Conservation (phyloP, 768 basidiomycete genomes). For the Megacollybia marginata region DNA sequence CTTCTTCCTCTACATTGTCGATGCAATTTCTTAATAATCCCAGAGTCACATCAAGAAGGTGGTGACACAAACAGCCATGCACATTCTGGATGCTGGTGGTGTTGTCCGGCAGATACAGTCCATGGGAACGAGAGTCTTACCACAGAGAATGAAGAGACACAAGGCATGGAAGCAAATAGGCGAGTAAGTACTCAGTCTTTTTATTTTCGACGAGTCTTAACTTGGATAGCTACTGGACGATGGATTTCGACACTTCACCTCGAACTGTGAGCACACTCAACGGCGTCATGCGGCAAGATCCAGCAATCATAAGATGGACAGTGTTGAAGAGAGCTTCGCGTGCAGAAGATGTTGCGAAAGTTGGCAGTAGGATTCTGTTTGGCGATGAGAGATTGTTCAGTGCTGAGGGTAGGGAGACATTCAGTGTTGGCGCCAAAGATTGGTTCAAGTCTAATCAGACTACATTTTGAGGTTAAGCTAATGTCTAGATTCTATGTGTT, state of each 20-base stretch:
- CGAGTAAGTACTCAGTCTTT: conserved; percentile 54
- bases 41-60: conserved; percentile 73
- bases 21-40: background rate
- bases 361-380: conserved; percentile 24
- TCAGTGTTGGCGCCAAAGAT: too few species aligned
- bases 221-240: conserved; percentile 71
- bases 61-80: conserved; percentile 61
- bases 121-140: conserved; percentile 67
- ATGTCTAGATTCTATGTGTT: too few species aligned
- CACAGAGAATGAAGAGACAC: conserved; percentile 66
- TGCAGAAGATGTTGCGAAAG: conserved; percentile 56
- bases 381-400: background rate
- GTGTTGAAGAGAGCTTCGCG: conserved; percentile 71
- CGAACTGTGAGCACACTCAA: conserved; percentile 58
- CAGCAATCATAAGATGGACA: conserved; percentile 78
- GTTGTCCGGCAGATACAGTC: conserved; percentile 77
- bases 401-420: too few species aligned
- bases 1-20: conserved; percentile 2
- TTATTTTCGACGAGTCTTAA: background rate
- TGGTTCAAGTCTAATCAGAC: too few species aligned
- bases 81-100: conserved; percentile 68
- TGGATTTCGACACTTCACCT: conserved; percentile 87
- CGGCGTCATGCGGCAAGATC: conserved; percentile 65
- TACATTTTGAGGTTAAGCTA: too few species aligned
- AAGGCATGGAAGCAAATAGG: conserved; percentile 48